A percentile compares a stretch with the other conserved stretches of the same genome.
phyloP scores from a whole-genome alignment of 2,329 filamentous ascomycete genomes.

The Epichloe aotearoae region DNA sequence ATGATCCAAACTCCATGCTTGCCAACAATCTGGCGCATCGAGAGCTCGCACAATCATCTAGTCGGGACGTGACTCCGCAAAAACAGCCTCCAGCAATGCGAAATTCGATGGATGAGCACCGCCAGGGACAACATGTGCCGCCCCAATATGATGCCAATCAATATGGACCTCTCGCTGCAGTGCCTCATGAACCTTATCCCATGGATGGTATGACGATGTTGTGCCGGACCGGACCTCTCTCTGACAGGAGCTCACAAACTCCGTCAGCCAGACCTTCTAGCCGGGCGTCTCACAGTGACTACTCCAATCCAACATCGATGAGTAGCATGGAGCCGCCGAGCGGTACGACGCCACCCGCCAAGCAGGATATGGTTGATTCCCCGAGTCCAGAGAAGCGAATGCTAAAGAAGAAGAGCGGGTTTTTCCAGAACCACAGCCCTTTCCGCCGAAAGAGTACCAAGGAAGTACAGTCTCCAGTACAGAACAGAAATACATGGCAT shows the following conservation, averaged over 20 bases:
- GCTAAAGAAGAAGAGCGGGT: conserved; percentile 62
- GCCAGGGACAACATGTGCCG: conserved; percentile 11
- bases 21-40: conserved; percentile 55
- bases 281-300: conserved; percentile 80
- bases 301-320: conserved; percentile 77
- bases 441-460: conserved; percentile 89
- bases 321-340: conserved; percentile 73
- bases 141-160: conserved; percentile 37
- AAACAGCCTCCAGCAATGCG: conserved; percentile 16
- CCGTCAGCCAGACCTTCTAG: conserved; percentile 64
- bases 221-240: conserved; percentile 57
- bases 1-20: conserved; percentile 67
- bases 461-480: conserved; percentile 34
- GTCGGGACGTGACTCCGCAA: conserved; percentile 41
- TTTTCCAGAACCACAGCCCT: conserved; percentile 86
- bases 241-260: conserved; percentile 38
- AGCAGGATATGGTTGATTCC: conserved; percentile 39
- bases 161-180: conserved; percentile 45
- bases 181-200: conserved; percentile 89
- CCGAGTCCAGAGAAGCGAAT: conserved; percentile 51
- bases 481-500: conserved; percentile 49
- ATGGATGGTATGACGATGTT: conserved; percentile 97
- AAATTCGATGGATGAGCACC: conserved; percentile 10
- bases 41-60: conserved; percentile 30
- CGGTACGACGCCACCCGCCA: conserved; percentile 60